Evolutionary conservation across 2,329 filamentous ascomycete genomes (phyloP), one percentile per base, ranked within the genome.

Genomic region (Claviceps humidiphila): DNA sequence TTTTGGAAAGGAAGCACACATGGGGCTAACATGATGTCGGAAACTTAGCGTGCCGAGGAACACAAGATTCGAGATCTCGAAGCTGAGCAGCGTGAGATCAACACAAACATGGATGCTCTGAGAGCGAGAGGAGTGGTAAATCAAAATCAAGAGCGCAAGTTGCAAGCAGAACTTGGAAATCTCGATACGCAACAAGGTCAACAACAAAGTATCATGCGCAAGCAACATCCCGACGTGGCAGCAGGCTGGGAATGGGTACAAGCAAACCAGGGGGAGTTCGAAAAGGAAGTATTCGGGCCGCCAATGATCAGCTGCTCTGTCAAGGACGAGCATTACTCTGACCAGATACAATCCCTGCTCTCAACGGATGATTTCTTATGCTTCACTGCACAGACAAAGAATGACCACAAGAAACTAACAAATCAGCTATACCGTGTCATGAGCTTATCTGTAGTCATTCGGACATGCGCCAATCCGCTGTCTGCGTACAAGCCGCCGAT

Each of bases 231-330:
- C 0, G 86, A 96, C 53, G 80, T 85, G 2, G 77, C 77, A 11
- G 71, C 64, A 57, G 89, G 83, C 2, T 95, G 88, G 82, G 74
- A 82, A 43, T 98, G 91, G 90, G 76, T 97, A 50, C 77, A 87
- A 61, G 66, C 80, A 2, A 81, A 98, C 63, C 76, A 76, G 54
- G 64, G 75, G 51, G 67, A 77, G 48, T 93, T 96, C 57, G 78
- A 86, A 61, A 81, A 85, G 57, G 76, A 85, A 53, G 82, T 96
- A 4, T 89, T 85, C 62, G 89, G 87, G 0, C 90, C 90, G 5
- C 82, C 90, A 0, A 79, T 93, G 61, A 72, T 95, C 37, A 84
- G 78, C 53, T 95, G 89, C 66, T 86, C 85, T 0, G 71, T 95
- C 51, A 89, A 84, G 58, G 80, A 95, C 58, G 74, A 81, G 39